A percentile compares a stretch with the other conserved stretches of the same genome.
Conservation (phyloP, 768 basidiomycete species). For the Crepidotus variabilis region DNA sequence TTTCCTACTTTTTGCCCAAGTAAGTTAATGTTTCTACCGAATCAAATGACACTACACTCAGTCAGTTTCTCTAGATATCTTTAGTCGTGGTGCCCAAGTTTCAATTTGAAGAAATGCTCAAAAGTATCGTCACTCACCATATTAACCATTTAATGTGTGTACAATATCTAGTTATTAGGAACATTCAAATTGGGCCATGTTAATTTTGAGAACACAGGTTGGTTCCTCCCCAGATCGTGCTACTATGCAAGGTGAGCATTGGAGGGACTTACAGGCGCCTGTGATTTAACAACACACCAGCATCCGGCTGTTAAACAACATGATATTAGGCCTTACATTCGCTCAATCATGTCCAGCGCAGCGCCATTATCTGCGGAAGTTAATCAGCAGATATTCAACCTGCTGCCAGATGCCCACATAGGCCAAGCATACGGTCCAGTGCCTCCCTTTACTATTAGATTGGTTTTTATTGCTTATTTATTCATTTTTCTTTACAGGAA, state of each 20-base stretch:
- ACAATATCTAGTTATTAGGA: constrained; percentile 8
- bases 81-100: constrained; percentile 62
- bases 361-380: constrained; percentile 56
- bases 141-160: constrained; percentile 56
- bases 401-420: constrained; percentile 51
- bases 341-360: constrained; percentile 52
- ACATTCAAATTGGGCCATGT: background rate
- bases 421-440: constrained; percentile 55
- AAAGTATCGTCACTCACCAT: constrained; percentile 53
- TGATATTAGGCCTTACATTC: constrained; percentile 38
- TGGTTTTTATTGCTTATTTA: too few species aligned
- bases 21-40: constrained; percentile 23
- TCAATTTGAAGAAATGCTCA: constrained; percentile 56
- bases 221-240: constrained; percentile 54
- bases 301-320: constrained; percentile 50
- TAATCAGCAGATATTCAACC: constrained; percentile 40
- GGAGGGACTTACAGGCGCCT: background rate
- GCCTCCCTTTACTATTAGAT: background rate
- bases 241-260: constrained; percentile 48
- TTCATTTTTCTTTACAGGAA: constrained; percentile 35
- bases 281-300: constrained; percentile 21
- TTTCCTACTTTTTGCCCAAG: constrained; percentile 49
- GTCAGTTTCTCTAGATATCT: constrained; percentile 31
- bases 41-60: background rate
- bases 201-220: constrained; percentile 28